A percentile compares a stretch with the other conserved stretches of the same genome.
These are phyloP conservation scores for Clarireedia paspali DNA, from an alignment of 2,329 filamentous ascomycete species.

Conservation along the genomic window DNA sequence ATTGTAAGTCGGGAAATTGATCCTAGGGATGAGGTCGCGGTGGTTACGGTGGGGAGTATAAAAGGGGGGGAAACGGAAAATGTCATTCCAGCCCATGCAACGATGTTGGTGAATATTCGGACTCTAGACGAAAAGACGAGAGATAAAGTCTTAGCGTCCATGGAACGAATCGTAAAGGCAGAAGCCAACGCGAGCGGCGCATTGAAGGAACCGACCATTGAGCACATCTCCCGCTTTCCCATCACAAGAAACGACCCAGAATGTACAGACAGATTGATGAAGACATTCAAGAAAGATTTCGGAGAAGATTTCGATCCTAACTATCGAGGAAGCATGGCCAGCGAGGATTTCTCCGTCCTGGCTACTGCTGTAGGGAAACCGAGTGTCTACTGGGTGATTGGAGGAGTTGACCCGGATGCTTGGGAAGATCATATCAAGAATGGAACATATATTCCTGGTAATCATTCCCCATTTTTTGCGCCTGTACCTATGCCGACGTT, in stretches of 20 bases:
- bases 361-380: constrained; percentile 33
- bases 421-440: too few relatives aligned
- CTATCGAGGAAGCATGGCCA: constrained; percentile 10
- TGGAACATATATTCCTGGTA: constrained; percentile 35
- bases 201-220: constrained; percentile 21
- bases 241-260: constrained; percentile 19
- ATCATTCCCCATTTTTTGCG: constrained; percentile 52
- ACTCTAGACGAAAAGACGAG: constrained; percentile 30
- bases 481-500: constrained; percentile 53
- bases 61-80: constrained; percentile 38
- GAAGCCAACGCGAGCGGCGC: constrained; percentile 40
- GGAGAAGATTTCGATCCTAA: constrained; percentile 15
- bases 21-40: constrained; percentile 33
- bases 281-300: constrained; percentile 17
- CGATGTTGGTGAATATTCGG: constrained; percentile 36
- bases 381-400: constrained; percentile 32
- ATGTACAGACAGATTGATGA: constrained; percentile 11
- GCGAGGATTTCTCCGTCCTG: constrained; percentile 36
- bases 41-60: constrained; percentile 38
- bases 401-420: constrained; percentile 33
- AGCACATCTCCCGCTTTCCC: constrained; percentile 16
- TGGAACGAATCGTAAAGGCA: constrained; percentile 42
- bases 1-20: constrained; percentile 34
- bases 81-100: constrained; percentile 36
- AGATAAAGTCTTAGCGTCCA: constrained; percentile 30